phyloP scores from a whole-genome alignment of 2,329 filamentous ascomycete genomes.

The Plenodomus tracheiphilus region DNA sequence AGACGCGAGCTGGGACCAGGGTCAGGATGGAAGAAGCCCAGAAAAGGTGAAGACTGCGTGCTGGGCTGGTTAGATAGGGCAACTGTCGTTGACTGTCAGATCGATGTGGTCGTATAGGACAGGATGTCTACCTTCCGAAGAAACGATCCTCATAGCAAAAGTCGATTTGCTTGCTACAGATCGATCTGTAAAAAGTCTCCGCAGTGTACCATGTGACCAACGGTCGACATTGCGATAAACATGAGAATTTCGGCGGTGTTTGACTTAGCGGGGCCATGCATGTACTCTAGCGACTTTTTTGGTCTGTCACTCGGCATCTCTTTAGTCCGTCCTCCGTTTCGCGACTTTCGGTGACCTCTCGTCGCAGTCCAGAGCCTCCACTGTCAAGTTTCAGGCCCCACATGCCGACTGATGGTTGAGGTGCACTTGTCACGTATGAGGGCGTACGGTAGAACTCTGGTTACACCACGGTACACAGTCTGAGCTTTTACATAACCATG shows the following conservation, averaged over 20 bases:
- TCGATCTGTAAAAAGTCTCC: background rate
- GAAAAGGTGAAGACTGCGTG: background rate
- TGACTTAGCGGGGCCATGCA: background rate
- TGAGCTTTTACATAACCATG: background rate
- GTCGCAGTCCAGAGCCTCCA: background rate
- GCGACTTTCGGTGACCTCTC: background rate
- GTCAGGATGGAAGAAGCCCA: conserved; percentile 18
- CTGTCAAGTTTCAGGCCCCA: background rate
- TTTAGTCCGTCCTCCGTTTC: background rate
- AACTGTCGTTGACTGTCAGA: background rate
- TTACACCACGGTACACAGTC: background rate
- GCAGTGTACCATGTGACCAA: background rate
- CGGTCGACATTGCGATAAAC: background rate
- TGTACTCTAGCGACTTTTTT: background rate
- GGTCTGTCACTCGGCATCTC: background rate
- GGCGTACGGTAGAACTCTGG: background rate
- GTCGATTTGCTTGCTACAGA: background rate
- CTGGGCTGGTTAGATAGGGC: background rate
- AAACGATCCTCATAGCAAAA: background rate
- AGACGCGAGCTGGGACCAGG: conserved; percentile 61
- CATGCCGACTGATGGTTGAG: background rate
- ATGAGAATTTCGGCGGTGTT: background rate
- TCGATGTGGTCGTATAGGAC: background rate
- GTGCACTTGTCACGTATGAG: too few species aligned
- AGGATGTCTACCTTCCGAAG: background rate